Conservation (phyloP, 2,329 filamentous ascomycete genomes). For the Fusarium coffeatum region DNA sequence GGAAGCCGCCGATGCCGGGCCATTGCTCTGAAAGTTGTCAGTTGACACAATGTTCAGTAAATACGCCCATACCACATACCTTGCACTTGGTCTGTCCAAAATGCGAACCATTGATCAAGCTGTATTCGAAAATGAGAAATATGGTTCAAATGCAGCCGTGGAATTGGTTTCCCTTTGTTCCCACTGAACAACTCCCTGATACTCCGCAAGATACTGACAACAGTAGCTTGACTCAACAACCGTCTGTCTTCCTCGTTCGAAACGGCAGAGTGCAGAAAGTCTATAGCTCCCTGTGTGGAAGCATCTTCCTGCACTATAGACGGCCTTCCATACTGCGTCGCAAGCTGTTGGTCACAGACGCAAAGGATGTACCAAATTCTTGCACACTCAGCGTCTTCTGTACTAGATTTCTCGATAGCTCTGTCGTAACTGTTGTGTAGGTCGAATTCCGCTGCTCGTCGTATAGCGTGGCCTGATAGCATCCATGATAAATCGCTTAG, state of each 20-base stretch:
- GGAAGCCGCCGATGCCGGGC: conserved; percentile 53
- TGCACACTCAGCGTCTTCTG: conserved; percentile 63
- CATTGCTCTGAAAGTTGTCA: conserved; percentile 50
- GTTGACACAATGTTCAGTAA: accelerated
- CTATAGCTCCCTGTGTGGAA: conserved; percentile 67
- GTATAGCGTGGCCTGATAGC: conserved; percentile 65
- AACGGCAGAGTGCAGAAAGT: conserved; percentile 62
- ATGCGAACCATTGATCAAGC: conserved; percentile 54
- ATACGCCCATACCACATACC: conserved; percentile 33
- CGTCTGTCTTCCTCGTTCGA: conserved; percentile 67
- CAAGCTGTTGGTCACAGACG: conserved; percentile 71
- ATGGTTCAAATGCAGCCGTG: conserved; percentile 64
- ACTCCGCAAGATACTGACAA: conserved; percentile 68
- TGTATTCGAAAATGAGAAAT: conserved; percentile 51
- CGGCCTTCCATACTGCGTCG: conserved; percentile 69
- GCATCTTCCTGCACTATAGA: conserved; percentile 69
- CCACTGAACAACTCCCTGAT: conserved; percentile 67
- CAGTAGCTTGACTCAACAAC: conserved; percentile 67
- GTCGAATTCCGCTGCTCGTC: conserved; percentile 61
- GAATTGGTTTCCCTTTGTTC: conserved; percentile 64
- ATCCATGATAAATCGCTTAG: conserved; percentile 72
- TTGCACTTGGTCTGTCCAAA: conserved; percentile 51
- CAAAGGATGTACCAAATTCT: conserved; percentile 71
- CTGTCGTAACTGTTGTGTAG: conserved; percentile 57
- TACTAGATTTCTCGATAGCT: conserved; percentile 53